Base-by-base conservation (phyloP, 1,139 yeast genomes). In the Eremothecium sinecaudum region DNA sequence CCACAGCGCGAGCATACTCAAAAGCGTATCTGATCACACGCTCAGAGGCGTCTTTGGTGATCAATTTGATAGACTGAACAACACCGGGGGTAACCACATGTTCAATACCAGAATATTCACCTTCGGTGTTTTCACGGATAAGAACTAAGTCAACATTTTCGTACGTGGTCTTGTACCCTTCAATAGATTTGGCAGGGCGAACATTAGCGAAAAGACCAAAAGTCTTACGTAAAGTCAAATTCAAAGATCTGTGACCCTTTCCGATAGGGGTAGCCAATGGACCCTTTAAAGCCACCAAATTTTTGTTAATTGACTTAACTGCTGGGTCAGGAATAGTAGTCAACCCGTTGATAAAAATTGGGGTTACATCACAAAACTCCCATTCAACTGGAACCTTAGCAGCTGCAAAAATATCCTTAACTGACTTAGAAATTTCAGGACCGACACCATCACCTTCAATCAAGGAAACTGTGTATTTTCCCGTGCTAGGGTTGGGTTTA, bases 391-490 rank as follows among this genome's bases (percentile, higher is more conserved):
- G 98, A 36, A 87, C 94, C 35, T 82, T 66, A 40, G 97, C 97
- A 48, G 96, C 96, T 39, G 77, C 68, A 66, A 83, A 90, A 55
- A 87, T 86, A 46, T 79, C 75, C 70, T 84, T 82, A 50, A 87
- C 95, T 35, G 96, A 83, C 58, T 81, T 75, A 45, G 97, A 82
- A 60, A 90, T 90, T 66, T 90, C 98, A 37, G 79, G 74, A 51
- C 98, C 98, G 51, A 90, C 87, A 69, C 98, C 98, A 59, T 90
- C 98, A 64, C 98, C 98, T 67, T 87, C 96, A 56, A 90, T 90
- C 68, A 90, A 71, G 37, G 98, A 87, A 45, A 90, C 98, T 40
- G 86, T 76, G 68, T 79, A 90, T 58, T 82, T 79, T 46, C 90
- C 90, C 38, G 73, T 69, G 35, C 73, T 25, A 14, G 56, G 47